Evolutionary conservation across 1,139 yeast species (phyloP), one percentile per base, ranked within the genome.

Genomic region (Hanseniaspora sp.): DNA sequence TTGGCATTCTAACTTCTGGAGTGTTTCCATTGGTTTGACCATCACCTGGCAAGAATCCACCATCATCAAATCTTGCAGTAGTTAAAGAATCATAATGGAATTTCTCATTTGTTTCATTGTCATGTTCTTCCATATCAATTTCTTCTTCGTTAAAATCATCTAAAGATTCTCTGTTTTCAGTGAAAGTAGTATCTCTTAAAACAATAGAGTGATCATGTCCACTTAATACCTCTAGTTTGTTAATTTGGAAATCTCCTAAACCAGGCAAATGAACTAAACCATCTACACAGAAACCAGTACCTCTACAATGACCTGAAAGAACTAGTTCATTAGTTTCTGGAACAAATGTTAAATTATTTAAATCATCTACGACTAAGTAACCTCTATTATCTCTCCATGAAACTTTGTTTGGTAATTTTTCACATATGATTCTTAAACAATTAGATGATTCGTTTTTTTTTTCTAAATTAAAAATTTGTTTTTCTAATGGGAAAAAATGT

Each of bases 331-430:
- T 69, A 33, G 63, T 62, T 8, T 46, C 30, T 13, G 31, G 30
- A 15, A 23, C 38, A 5, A 44, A 18, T 38, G 29, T 13, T 35
- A 51, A 23, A 34, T 48, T 35, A 7, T 68, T 67, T 28, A 64
- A 63, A 55, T 66, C 67, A 31, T 65, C 62, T 1, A 95, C 94
- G 18, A 92, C 75, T 58, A 92, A 56, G 71, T 90, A 94, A 8
- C 95, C 94, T 65, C 98, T 76, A 30, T 82, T 72, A 62, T 92
- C 97, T 71, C 98, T 81, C 98, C 98, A 94, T 40, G 78, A 77
- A 44, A 94, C 74, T 1, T 87, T 80, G 65, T 82, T 83, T 33
- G 98, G 98, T 63, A 82, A 78, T 67, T 82, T 86, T 64, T 92
- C 97, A 64, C 95, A 85, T 41, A 94, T 63, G 2, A 75, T 73